Percentiles rank a stretch among this genome's conserved stretches.
Evolutionary conservation across 148 eudicot species (phyloP).

Genomic region (Chenopodium quinoa): DNA sequence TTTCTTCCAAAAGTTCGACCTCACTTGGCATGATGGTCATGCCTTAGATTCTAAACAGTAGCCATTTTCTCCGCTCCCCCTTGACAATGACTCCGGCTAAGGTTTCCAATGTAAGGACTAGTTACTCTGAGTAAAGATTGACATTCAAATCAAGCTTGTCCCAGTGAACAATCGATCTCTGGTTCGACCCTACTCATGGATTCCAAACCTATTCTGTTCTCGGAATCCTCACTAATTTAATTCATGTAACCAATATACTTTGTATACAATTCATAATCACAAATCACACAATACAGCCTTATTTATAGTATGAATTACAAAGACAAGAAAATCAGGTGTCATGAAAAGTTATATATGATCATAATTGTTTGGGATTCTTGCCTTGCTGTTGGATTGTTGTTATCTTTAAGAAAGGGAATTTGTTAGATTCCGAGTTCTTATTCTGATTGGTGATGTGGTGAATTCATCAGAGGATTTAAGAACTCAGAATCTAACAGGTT

Average conservation of each 20-base stretch:
- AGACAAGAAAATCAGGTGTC: not conserved
- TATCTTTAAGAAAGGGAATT: constrained; percentile 16
- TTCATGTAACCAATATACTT: not conserved
- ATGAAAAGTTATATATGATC: not conserved
- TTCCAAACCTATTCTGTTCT: constrained; percentile 35
- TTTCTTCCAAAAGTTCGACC: too few species aligned
- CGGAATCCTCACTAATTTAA: constrained; percentile 25
- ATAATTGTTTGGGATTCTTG: not conserved
- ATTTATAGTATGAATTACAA: not conserved
- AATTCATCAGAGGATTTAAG: constrained; percentile 31
- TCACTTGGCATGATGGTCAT: too few species aligned
- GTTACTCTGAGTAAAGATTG: constrained; percentile 29
- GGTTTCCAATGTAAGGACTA: constrained; percentile 22
- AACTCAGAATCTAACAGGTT: constrained; percentile 31
- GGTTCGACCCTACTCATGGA: constrained; percentile 28
- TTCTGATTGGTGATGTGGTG: not conserved
- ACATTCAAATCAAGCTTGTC: constrained; percentile 29
- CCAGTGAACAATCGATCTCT: constrained; percentile 28
- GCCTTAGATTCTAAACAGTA: too few species aligned
- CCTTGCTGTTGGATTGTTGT: constrained; percentile 9
- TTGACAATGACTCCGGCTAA: constrained; percentile 8
- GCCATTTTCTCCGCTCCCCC: too few species aligned
- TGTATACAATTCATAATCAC: too few species aligned
- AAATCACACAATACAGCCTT: not conserved
- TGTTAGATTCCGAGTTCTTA: too few species aligned